Base-by-base conservation (phyloP, 179 eudicot species). In the Spinacia oleracea region DNA sequence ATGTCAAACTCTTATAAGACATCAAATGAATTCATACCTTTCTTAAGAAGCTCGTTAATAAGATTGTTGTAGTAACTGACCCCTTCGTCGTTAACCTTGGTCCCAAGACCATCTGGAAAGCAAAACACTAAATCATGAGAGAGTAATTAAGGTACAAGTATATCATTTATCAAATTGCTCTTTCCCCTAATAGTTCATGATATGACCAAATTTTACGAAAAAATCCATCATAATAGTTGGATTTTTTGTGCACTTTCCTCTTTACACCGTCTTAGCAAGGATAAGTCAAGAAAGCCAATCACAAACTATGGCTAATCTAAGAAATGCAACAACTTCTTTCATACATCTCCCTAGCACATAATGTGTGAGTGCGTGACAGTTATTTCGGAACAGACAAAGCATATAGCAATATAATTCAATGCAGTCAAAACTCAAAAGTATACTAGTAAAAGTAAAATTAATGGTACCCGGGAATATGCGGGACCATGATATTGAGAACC, bases 401-500 rank as follows among this genome's bases (percentile, higher is more conserved):
- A n/a, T n/a, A n/a, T n/a, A n/a, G n/a, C n/a, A n/a, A n/a, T n/a
- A n/a, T n/a, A n/a, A n/a, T n/a, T n/a, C n/a, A n/a, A n/a, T n/a
- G n/a, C n/a, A n/a, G n/a, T n/a, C n/a, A n/a, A n/a, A n/a, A n/a
- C n/a, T n/a, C n/a, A n/a, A n/a, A n/a, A n/a, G n/a, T n/a, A n/a
- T n/a, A n/a, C n/a, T n/a, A n/a, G n/a, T n/a, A n/a, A n/a, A n/a
- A 72, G 43, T 7, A 48, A 72, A 72, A 48, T 6, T 9, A 4
- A 29, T 25, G 73, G 72, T 88, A 92, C 97, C 92, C 40, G 97
- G 90, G 72, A 85, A 87, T 76, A 92, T 87, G 15, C 97, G 92
- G 43, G 91, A 83, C 97, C 97, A 92, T 38, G 97, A 89, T 82
- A 92, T 88, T 55, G 97, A 92, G 85, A 92, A 90, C 59, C 97